A percentile compares a stretch with the other conserved stretches of the same genome.
These are phyloP conservation scores for Colletotrichum kahawae DNA, from an alignment of 2,329 filamentous ascomycete genomes.

Conservation along the genomic window DNA sequence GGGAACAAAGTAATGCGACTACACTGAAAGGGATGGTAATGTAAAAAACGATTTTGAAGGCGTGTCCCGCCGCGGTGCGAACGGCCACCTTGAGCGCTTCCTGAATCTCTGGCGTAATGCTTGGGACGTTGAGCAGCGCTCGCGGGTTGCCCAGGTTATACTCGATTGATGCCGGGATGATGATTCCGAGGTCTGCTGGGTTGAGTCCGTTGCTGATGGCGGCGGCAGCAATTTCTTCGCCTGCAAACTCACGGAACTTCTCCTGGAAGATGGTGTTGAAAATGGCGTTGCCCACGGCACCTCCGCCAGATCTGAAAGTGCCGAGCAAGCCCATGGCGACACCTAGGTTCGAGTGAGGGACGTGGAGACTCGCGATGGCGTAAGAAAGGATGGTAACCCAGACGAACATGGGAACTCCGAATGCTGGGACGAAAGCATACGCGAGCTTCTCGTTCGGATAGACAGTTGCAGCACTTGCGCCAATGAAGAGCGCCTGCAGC, in stretches of 20 bases:
- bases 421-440: slow-evolving; percentile 34
- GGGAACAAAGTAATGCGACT: neutral
- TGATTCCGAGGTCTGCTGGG: slow-evolving; percentile 18
- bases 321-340: slow-evolving; percentile 34
- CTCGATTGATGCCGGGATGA: slow-evolving; percentile 34
- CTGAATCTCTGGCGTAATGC: slow-evolving; percentile 16
- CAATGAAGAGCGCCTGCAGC: slow-evolving; percentile 32
- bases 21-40: slow-evolving; percentile 19
- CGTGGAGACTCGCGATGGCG: slow-evolving; percentile 32
- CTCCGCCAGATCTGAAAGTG: slow-evolving; percentile 34
- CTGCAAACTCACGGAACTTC: slow-evolving; percentile 26
- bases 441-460: slow-evolving; percentile 30
- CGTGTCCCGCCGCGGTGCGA: slow-evolving; percentile 7
- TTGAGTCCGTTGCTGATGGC: slow-evolving; percentile 31
- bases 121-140: slow-evolving; percentile 18
- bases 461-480: slow-evolving; percentile 30
- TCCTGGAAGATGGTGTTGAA: slow-evolving; percentile 34
- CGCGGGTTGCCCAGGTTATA: slow-evolving; percentile 34
- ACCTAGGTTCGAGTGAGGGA: slow-evolving; percentile 33
- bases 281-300: slow-evolving; percentile 37
- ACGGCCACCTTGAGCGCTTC: slow-evolving; percentile 1
- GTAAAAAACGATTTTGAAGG: slow-evolving; percentile 18
- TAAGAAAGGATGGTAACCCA: slow-evolving; percentile 35
- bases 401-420: slow-evolving; percentile 35
- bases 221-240: slow-evolving; percentile 28